These are phyloP conservation scores for Pythium coloratum DNA, from an alignment of 352 stramenopile species.

Conservation along the genomic window DNA sequence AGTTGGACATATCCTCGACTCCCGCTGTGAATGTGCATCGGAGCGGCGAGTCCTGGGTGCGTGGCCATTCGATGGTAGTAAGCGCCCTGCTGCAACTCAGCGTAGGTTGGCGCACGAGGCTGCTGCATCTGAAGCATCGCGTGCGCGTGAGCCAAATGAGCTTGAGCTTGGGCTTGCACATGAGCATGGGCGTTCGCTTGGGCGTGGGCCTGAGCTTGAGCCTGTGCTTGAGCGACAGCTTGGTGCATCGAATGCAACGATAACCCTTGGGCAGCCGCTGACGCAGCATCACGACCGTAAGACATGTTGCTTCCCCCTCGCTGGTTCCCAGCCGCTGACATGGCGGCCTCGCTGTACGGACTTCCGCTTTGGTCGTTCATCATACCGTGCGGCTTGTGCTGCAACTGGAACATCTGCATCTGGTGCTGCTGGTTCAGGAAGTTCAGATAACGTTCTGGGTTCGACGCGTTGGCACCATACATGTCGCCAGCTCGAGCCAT, in stretches of 20 bases:
- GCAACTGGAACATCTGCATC: slow-evolving; percentile 83
- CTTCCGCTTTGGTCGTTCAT: slow-evolving; percentile 32
- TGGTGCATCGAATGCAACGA: slow-evolving; percentile 69
- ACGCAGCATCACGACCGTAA: slow-evolving; percentile 31
- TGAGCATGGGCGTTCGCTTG: slow-evolving; percentile 38
- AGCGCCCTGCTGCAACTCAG: slow-evolving; percentile 44
- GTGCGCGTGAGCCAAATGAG: slow-evolving; percentile 40
- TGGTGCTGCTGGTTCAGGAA: slow-evolving; percentile 87
- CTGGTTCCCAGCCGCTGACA: slow-evolving; percentile 28
- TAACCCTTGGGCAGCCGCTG: slow-evolving; percentile 33
- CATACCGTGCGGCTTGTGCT: slow-evolving; percentile 58
- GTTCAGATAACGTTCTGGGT: slow-evolving; percentile 80
- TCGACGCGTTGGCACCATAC: slow-evolving; percentile 37
- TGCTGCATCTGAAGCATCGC: slow-evolving; percentile 57
- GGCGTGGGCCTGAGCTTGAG: slow-evolving; percentile 27
- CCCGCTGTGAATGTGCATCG: slow-evolving; percentile 14
- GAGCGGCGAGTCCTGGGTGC: slow-evolving; percentile 26
- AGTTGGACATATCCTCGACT: slow-evolving; percentile 23
- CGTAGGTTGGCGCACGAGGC: slow-evolving; percentile 38
- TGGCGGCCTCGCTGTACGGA: slow-evolving; percentile 51
- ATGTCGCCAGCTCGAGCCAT: slow-evolving; percentile 40
- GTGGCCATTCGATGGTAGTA: slow-evolving; percentile 58
- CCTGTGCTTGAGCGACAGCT: slow-evolving; percentile 28
- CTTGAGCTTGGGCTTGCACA: slow-evolving; percentile 41
- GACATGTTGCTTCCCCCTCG: slow-evolving; percentile 1